Evolutionary conservation across 768 basidiomycete species (phyloP), one percentile per base, ranked within the genome.

Genomic region (Amanita polypyramis): DNA sequence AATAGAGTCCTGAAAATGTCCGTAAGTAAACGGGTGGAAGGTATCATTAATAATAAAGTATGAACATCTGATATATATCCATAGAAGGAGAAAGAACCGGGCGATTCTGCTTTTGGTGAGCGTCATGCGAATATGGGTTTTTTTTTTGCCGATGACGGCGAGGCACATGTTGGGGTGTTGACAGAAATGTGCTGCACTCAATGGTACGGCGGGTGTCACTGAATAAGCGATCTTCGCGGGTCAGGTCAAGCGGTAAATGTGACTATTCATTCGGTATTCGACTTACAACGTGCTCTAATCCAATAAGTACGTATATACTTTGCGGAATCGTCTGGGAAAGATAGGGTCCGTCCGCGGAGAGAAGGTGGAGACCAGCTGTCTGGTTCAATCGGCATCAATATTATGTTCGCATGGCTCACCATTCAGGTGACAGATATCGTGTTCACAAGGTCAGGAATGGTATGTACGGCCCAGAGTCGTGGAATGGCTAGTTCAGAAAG

Each of bases 331-430:
- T 33, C 4, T 15, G 29, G 12, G 19, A 45, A 30, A 25, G 32
- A 1, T 12, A 47, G 35, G 35, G 45, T 25, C 45, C 35, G 23
- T 38, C 46, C 46, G 46, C 46, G 46, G 46, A 47, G 46, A 39
- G 46, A 39, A 47, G 37, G 46, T 17, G 35, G 25, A 2, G 15
- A 35, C 46, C 46, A 39, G 35, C 29, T 20, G 21, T 20, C 25
- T 39, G 46, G 46, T 12, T 9, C n/a, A 6, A 14, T 11, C 35
- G 35, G 25, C n/a, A n/a, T n/a, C n/a, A n/a, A n/a, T 21, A 23
- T 29, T 25, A 6, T 38, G 34, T 27, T 39, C 25, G 25, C 37
- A 25, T 36, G n/a, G 46, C 27, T 11, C 35, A 36, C 39, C 46
- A 47, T 32, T 36, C 12, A 17, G n/a, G 27, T 47, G 37, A 39